Evolutionary conservation across 2,329 filamentous ascomycete genomes (phyloP).

Genomic region (Beauveria pseudobassiana): DNA sequence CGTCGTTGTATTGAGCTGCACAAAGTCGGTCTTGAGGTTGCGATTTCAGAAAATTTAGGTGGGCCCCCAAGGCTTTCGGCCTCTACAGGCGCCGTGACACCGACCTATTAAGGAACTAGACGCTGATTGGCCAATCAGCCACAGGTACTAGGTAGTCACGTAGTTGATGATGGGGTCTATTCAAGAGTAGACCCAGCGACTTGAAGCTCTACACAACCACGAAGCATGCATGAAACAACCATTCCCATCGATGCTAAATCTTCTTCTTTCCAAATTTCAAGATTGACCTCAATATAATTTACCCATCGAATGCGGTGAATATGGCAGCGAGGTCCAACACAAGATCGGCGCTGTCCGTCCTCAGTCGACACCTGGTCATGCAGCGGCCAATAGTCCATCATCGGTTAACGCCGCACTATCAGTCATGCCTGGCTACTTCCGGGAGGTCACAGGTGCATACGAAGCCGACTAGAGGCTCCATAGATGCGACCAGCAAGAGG

Average conservation of each 20-base stretch:
- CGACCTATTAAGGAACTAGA: not conserved
- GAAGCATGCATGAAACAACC: too few relatives aligned
- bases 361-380: not conserved
- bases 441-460: not conserved
- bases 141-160: not conserved
- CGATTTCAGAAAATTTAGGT: slow-evolving; percentile 14
- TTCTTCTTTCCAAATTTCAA: not conserved
- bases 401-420: not conserved
- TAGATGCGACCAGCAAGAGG: not conserved
- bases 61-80: slow-evolving; percentile 4
- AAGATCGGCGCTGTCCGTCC: not conserved
- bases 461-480: not conserved
- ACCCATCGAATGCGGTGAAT: not conserved
- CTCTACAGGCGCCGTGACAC: slow-evolving; percentile 3
- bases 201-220: not conserved
- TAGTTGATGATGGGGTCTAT: too few relatives aligned
- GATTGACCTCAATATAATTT: not conserved
- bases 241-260: not conserved
- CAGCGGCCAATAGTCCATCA: not conserved
- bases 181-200: not conserved
- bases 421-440: not conserved
- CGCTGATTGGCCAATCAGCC: slow-evolving; percentile 3
- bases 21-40: slow-evolving; percentile 5
- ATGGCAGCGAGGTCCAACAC: not conserved
- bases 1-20: not conserved